These are phyloP conservation scores for Sporothrix dimorphospora DNA, from an alignment of 2,329 filamentous ascomycete species.

Conservation along the genomic window DNA sequence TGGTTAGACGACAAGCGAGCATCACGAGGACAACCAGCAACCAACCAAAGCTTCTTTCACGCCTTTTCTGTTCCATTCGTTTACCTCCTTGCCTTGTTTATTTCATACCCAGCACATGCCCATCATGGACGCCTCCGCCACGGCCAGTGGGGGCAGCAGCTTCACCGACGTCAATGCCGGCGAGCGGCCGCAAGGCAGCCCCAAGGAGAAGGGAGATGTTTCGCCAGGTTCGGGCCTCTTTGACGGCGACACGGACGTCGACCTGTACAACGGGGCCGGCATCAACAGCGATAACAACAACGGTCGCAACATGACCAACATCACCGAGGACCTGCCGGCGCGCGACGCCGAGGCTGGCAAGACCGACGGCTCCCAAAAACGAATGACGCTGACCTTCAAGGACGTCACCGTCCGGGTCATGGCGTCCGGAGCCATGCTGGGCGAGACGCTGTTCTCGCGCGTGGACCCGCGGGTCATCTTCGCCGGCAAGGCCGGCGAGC, in stretches of 20 bases:
- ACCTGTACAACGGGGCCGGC: background rate
- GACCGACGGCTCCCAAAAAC: conserved; percentile 1
- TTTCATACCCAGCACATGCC: background rate
- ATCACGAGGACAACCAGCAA: too few relatives aligned
- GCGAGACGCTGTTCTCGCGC: conserved; percentile 31
- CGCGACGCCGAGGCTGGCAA: background rate
- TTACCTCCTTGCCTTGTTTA: background rate
- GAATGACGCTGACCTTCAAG: conserved; percentile 31
- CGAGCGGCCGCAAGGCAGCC: background rate
- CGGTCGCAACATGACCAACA: background rate
- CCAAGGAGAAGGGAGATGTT: background rate
- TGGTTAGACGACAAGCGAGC: too few relatives aligned
- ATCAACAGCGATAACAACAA: background rate
- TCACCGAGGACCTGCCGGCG: background rate
- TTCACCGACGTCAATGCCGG: conserved; percentile 3
- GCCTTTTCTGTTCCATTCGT: background rate
- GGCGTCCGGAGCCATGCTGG: conserved; percentile 29
- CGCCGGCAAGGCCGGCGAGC: background rate
- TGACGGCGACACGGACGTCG: conserved; percentile 29
- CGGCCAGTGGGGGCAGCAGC: conserved; percentile 16
- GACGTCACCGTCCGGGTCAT: conserved; percentile 30
- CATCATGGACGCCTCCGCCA: background rate
- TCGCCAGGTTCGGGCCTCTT: background rate
- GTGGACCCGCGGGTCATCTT: conserved; percentile 29
- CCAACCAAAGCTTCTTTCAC: background rate